These are phyloP conservation scores for Sporisorium scitamineum DNA, from an alignment of 1,284 basidiomycete genomes.

Conservation along the genomic window DNA sequence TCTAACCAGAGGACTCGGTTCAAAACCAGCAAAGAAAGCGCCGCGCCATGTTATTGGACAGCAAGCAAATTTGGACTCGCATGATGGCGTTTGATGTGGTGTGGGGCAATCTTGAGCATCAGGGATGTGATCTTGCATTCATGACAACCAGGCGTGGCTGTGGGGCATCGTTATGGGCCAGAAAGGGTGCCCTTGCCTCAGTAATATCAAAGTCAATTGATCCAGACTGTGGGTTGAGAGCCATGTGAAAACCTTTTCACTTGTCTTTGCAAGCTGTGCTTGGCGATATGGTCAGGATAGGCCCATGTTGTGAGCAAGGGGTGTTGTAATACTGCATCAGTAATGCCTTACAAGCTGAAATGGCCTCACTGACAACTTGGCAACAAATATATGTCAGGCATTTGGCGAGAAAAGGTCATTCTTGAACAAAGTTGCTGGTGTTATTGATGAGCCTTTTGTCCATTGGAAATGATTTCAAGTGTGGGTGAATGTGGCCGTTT, in stretches of 20 bases:
- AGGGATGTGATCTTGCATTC: background rate
- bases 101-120: background rate
- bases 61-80: too few relatives aligned
- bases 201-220: background rate
- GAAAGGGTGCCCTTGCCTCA: too few relatives aligned
- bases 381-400: background rate
- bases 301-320: background rate
- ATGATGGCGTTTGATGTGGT: background rate
- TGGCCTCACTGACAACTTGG: background rate
- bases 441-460: background rate
- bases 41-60: background rate
- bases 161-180: background rate
- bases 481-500: background rate
- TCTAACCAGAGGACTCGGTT: conserved; percentile 71
- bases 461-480: background rate
- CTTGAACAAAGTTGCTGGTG: background rate
- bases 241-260: background rate
- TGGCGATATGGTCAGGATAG: background rate
- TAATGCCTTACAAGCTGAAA: background rate
- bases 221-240: background rate
- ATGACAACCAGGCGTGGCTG: background rate
- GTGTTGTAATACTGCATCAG: background rate
- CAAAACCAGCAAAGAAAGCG: too few relatives aligned
- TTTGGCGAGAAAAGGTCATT: background rate
- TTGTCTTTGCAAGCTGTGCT: background rate